These are phyloP conservation scores for Plasmopara muralis DNA, from an alignment of 352 stramenopile species.

Conservation along the genomic window DNA sequence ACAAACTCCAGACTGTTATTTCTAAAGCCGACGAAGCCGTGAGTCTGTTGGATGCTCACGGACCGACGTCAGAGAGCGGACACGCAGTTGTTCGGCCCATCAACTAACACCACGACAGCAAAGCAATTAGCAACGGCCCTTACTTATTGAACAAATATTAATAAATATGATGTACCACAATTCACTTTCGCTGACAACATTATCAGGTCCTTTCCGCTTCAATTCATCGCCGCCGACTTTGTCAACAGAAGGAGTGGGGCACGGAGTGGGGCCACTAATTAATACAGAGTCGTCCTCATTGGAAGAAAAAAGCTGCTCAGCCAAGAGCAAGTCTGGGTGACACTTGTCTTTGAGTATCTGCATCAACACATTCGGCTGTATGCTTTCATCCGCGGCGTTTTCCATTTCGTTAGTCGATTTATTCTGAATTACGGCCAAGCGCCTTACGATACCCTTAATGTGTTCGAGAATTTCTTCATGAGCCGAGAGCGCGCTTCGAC, in stretches of 20 bases:
- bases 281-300: constrained; percentile 42
- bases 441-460: constrained; percentile 49
- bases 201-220: constrained; percentile 19
- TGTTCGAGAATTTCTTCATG: constrained; percentile 77
- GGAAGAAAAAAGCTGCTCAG: constrained; percentile 49
- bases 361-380: constrained; percentile 31
- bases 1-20: constrained; percentile 52
- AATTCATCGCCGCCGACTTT: constrained; percentile 15
- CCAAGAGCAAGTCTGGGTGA: constrained; percentile 30
- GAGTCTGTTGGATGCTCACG: constrained; percentile 27
- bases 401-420: constrained; percentile 11
- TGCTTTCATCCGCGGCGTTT: constrained; percentile 6
- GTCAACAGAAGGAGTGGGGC: constrained; percentile 16
- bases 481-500: constrained; percentile 47
- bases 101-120: constrained; percentile 5
- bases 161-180: not conserved
- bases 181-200: constrained; percentile 4
- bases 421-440: constrained; percentile 36
- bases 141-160: constrained; percentile 12
- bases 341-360: constrained; percentile 56
- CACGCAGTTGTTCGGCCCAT: constrained; percentile 14
- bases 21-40: constrained; percentile 55
- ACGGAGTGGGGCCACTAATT: constrained; percentile 17
- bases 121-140: not conserved
- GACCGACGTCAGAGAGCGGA: constrained; percentile 20